Evolutionary conservation across 1,284 basidiomycete species (phyloP).

Genomic region (Puccinia novopanici): DNA sequence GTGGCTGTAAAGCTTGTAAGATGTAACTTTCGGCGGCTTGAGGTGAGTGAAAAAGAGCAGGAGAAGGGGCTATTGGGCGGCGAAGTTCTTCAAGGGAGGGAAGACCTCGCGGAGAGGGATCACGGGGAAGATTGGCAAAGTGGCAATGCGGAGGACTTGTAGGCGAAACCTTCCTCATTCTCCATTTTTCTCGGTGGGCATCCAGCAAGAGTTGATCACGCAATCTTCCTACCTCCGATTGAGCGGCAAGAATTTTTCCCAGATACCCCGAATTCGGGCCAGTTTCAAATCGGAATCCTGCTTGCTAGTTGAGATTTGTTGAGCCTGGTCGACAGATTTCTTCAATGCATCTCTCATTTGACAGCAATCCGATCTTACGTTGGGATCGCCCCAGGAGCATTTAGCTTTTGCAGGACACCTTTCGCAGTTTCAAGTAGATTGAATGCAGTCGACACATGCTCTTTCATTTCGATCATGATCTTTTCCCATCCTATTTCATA

Average conservation of each 20-base stretch:
- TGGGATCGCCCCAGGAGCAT: slow-evolving; percentile 34
- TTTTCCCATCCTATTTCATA: slow-evolving; percentile 11
- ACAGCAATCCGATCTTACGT: slow-evolving; percentile 10
- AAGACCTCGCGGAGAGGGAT: slow-evolving; percentile 8
- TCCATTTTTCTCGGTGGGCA: slow-evolving; percentile 34
- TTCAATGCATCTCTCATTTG: slow-evolving; percentile 10
- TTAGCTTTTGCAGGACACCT: slow-evolving; percentile 14
- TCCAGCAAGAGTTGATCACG: slow-evolving; percentile 23
- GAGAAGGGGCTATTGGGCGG: background rate
- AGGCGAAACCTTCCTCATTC: slow-evolving; percentile 30
- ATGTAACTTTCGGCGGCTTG: slow-evolving; percentile 14
- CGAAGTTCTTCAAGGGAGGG: slow-evolving; percentile 25
- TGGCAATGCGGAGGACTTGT: background rate
- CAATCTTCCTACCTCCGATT: slow-evolving; percentile 2
- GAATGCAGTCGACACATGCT: background rate
- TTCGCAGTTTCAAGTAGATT: slow-evolving; percentile 10
- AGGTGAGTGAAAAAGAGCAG: slow-evolving; percentile 2
- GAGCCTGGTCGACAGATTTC: slow-evolving; percentile 19
- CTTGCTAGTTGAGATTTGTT: slow-evolving; percentile 15
- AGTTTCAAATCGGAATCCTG: slow-evolving; percentile 4
- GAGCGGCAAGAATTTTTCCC: slow-evolving; percentile 10
- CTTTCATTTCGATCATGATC: slow-evolving; percentile 21
- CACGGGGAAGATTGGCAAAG: background rate
- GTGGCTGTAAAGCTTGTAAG: slow-evolving; percentile 8
- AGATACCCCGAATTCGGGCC: slow-evolving; percentile 11